These are phyloP conservation scores for Ganoderma sinense DNA, from an alignment of 1,284 basidiomycete species.

Conservation along the genomic window DNA sequence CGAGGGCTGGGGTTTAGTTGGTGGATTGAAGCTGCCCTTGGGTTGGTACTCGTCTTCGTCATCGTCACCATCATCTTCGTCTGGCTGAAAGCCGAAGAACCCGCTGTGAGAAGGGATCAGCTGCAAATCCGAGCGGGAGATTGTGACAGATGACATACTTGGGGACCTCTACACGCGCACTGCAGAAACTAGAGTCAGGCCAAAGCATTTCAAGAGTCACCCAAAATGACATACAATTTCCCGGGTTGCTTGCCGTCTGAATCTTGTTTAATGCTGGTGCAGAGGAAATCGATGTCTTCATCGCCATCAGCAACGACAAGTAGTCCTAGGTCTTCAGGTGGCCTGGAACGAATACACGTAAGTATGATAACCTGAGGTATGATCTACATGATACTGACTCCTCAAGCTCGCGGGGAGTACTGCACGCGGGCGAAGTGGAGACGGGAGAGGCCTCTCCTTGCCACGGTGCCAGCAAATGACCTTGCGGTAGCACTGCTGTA, in stretches of 20 bases:
- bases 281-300: not conserved
- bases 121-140: not conserved
- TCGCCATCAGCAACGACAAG: not conserved
- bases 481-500: not conserved
- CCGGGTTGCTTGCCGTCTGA: not conserved
- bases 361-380: not conserved
- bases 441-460: not conserved
- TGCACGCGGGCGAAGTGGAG: not conserved
- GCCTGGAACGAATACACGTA: not conserved
- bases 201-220: not conserved
- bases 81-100: not conserved
- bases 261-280: not conserved
- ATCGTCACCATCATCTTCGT: not conserved
- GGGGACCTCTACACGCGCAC: not conserved
- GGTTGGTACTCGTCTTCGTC: not conserved
- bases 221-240: not conserved
- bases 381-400: not conserved
- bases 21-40: not conserved
- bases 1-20: not conserved
- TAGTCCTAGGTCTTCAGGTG: not conserved
- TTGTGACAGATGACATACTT: not conserved
- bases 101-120: not conserved
- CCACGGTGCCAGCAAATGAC: not conserved
- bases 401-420: not conserved
- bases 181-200: not conserved